phyloP scores from a whole-genome alignment of 768 basidiomycete species.

The Mycena rebaudengoi region DNA sequence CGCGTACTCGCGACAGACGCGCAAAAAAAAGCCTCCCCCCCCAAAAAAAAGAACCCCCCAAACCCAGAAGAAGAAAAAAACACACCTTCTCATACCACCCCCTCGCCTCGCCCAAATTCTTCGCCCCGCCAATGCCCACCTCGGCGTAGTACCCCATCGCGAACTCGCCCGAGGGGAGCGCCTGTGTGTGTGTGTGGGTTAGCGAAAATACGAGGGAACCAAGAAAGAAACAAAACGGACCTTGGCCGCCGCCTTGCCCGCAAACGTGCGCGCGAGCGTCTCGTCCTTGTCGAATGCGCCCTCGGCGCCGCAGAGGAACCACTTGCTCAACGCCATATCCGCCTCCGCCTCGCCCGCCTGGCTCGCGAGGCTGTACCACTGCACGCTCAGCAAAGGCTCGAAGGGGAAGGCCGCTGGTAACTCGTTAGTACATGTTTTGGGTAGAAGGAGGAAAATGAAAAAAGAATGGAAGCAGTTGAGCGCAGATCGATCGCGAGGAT shows the following conservation, averaged over 20 bases:
- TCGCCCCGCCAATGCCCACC: constrained; percentile 84
- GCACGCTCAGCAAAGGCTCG: constrained; percentile 88
- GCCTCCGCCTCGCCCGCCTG: constrained; percentile 92
- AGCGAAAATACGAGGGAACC: too few species aligned
- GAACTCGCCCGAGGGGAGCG: constrained; percentile 88
- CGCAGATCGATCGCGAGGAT: too few species aligned
- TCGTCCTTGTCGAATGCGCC: constrained; percentile 89
- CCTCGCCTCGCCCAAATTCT: constrained; percentile 68
- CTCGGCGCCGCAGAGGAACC: constrained; percentile 89
- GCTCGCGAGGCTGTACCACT: constrained; percentile 86
- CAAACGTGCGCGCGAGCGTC: constrained; percentile 84
- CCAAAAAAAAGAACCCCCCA: too few species aligned
- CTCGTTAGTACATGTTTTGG: too few species aligned
- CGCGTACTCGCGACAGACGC: too few species aligned
- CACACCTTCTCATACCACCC: constrained; percentile 77
- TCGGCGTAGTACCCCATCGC: constrained; percentile 97
- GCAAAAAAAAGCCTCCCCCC: too few species aligned
- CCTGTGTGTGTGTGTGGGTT: too few species aligned
- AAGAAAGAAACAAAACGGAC: too few species aligned
- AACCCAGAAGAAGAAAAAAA: background rate
- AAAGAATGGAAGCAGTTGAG: background rate
- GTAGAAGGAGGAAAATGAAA: background rate
- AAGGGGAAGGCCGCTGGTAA: constrained; percentile 64
- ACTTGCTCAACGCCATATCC: constrained; percentile 96
- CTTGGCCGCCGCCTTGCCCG: constrained; percentile 83